These are phyloP conservation scores for Russula sp. DNA, from an alignment of 768 basidiomycete genomes.

Conservation along the genomic window DNA sequence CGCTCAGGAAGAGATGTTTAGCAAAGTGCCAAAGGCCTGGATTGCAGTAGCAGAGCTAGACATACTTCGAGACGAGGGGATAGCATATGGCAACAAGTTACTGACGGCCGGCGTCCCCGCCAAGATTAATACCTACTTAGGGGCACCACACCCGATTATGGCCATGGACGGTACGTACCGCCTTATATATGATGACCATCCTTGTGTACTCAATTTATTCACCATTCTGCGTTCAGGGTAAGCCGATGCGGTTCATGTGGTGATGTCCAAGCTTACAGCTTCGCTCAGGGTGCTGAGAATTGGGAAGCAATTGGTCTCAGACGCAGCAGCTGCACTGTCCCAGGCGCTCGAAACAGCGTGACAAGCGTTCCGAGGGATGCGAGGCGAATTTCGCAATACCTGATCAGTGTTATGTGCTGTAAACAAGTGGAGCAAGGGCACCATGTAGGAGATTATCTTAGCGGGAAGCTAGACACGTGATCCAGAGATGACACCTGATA, in stretches of 20 bases:
- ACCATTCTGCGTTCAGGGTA: conserved; percentile 29
- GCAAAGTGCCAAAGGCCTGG: conserved; percentile 55
- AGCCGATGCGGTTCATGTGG: conserved; percentile 22
- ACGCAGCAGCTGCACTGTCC: conserved; percentile 39
- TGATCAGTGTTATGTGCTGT: conserved; percentile 15
- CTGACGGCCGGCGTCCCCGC: conserved; percentile 50
- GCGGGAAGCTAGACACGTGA: conserved; percentile 2
- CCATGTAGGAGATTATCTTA: conserved; percentile 21
- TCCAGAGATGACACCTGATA: conserved; percentile 14
- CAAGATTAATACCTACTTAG: conserved; percentile 55
- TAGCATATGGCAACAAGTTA: conserved; percentile 59
- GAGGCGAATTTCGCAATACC: conserved; percentile 13
- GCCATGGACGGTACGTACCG: conserved; percentile 62
- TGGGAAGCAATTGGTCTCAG: conserved; percentile 40
- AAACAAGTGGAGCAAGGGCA: conserved; percentile 17
- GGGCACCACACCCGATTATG: conserved; percentile 70
- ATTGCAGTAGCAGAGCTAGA: conserved; percentile 64
- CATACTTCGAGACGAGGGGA: conserved; percentile 63
- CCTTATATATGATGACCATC: background rate
- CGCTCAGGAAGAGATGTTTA: conserved; percentile 54
- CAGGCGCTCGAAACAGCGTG: conserved; percentile 34
- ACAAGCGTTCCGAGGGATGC: conserved; percentile 5
- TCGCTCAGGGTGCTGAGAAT: conserved; percentile 33
- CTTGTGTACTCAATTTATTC: conserved; percentile 13
- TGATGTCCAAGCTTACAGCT: conserved; percentile 24